These are phyloP conservation scores for Vigna unguiculata DNA, from an alignment of 306 rosid species.

Conservation along the genomic window DNA sequence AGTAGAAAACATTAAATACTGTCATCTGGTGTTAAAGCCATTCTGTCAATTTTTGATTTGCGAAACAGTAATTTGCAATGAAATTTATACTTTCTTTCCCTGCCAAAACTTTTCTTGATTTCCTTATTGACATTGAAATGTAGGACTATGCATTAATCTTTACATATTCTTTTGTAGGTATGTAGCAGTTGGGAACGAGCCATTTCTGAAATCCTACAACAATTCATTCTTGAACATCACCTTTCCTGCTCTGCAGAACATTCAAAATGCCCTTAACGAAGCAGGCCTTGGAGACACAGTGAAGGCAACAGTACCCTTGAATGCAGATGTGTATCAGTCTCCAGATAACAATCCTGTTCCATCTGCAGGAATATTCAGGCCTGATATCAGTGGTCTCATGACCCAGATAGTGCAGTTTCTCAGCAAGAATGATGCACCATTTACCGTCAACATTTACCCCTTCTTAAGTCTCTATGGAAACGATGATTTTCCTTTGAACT, in stretches of 20 bases:
- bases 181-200: constrained; percentile 98
- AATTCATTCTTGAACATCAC: constrained; percentile 86
- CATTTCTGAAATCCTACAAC: constrained; percentile 88
- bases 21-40: background rate
- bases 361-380: constrained; percentile 86
- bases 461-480: constrained; percentile 92
- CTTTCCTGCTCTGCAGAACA: constrained; percentile 90
- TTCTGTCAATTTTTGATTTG: constrained; percentile 7
- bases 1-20: constrained; percentile 6
- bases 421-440: constrained; percentile 78
- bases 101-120: background rate
- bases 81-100: constrained; percentile 10
- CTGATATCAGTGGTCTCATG: constrained; percentile 77
- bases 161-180: constrained; percentile 64
- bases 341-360: constrained; percentile 67
- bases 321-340: constrained; percentile 90
- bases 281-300: constrained; percentile 75
- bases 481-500: constrained; percentile 82
- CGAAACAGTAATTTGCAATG: background rate
- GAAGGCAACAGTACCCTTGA: constrained; percentile 96
- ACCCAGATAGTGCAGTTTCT: constrained; percentile 80
- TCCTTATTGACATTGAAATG: background rate
- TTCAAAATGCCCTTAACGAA: constrained; percentile 90
- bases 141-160: constrained; percentile 30
- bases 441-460: constrained; percentile 93